Conservation (phyloP, 768 basidiomycete species). For the Serendipita indica region DNA sequence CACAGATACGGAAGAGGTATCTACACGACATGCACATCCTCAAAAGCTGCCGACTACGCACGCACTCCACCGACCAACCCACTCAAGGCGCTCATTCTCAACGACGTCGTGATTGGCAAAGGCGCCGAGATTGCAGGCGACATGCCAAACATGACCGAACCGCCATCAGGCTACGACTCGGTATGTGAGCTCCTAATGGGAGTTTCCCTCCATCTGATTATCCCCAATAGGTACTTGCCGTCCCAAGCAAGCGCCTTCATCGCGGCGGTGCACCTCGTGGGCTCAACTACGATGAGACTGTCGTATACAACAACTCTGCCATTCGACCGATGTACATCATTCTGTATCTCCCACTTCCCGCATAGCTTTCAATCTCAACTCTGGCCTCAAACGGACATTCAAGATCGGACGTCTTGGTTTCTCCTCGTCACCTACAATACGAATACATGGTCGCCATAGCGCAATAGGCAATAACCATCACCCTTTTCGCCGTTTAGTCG, state of each 20-base stretch:
- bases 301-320: slow-evolving; percentile 57
- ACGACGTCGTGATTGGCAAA: slow-evolving; percentile 58
- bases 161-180: slow-evolving; percentile 52
- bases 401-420: too few relatives aligned
- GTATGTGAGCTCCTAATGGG: slow-evolving; percentile 27
- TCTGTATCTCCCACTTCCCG: too few relatives aligned
- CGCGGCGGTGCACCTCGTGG: slow-evolving; percentile 19
- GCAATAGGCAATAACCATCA: not conserved
- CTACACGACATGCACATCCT: slow-evolving; percentile 61
- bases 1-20: slow-evolving; percentile 53
- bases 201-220: slow-evolving; percentile 2
- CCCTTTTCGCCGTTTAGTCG: not conserved
- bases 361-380: too few relatives aligned
- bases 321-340: slow-evolving; percentile 58
- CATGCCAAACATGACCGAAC: slow-evolving; percentile 36
- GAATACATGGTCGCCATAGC: too few relatives aligned
- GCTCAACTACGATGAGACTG: slow-evolving; percentile 55
- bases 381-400: too few relatives aligned
- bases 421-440: too few relatives aligned
- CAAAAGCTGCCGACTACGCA: slow-evolving; percentile 54
- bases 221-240: slow-evolving; percentile 35
- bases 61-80: slow-evolving; percentile 39
- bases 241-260: not conserved
- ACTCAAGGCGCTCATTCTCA: slow-evolving; percentile 53
- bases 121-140: slow-evolving; percentile 52